Evolutionary conservation across 345 rosid species (phyloP), one percentile per base, ranked within the genome.

Genomic region (Ceriops decandra): DNA sequence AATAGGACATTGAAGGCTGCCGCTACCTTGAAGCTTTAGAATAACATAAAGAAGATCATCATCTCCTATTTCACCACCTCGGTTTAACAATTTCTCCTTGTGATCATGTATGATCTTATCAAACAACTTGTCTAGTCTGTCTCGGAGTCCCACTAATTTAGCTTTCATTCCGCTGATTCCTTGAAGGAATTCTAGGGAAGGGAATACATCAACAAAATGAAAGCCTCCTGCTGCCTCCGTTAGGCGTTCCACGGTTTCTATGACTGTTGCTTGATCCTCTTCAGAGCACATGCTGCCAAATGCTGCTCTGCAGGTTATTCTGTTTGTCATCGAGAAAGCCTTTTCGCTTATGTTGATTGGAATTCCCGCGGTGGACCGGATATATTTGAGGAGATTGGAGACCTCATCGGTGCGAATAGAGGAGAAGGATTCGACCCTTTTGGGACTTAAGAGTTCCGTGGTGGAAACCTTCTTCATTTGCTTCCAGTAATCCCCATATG

Each of bases 401-500:
- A 67, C 72, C 67, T 73, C 72, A 1, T 38, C 51, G 20, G 67
- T 62, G 22, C 63, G 58, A 61, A 67, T 15, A 7, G 31, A 13
- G 1, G 52, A 7, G 19, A 66, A 73, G 9, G 62, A 52, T 58
- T 51, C 56, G n/a, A 72, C 71, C 42, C 38, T 60, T 30, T 54
- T 73, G 7, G 67, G 60, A 2, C 57, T 64, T 5, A 66, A 27
- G 20, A 73, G 71, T 52, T 73, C 63, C 0, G 60, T 66, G 10
- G 36, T 52, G 53, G 54, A 59, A 26, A 52, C 4, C 9, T 19
- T 66, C 24, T 57, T 66, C 61, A 72, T 72, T 46, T 72, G 66
- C 54, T 52, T 72, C 70, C 65, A 72, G 54, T 72, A 67, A 20
- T 67, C 67, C 16, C 76, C 76, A 30, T 49, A 22, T 5, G 62